Evolutionary conservation across 2,329 filamentous ascomycete genomes (phyloP).

Genomic region (Calonectria honghensis): DNA sequence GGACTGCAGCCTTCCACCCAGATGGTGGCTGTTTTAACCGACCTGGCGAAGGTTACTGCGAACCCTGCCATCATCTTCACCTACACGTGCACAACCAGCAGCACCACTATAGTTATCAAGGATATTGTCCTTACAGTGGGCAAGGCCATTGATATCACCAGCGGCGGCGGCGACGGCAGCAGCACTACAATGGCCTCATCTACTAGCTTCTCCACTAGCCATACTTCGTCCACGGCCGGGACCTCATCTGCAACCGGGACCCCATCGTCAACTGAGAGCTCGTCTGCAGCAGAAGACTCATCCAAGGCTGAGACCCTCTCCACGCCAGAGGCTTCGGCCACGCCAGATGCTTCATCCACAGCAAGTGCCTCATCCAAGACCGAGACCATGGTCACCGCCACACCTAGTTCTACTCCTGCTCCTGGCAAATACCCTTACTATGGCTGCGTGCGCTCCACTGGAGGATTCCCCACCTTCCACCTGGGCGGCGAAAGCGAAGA

Average conservation of each 20-base stretch:
- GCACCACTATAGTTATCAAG: neutral
- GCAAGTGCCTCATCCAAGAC: neutral
- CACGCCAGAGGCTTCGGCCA: neutral
- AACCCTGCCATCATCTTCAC: neutral
- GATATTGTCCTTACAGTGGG: slow-evolving; percentile 53
- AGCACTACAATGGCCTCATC: neutral
- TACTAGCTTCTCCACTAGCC: neutral
- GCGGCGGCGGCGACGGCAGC: too few species aligned
- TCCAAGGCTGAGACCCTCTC: too few species aligned
- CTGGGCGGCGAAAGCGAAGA: neutral
- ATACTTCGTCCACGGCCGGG: neutral
- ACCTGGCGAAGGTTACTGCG: neutral
- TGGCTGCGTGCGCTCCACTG: slow-evolving; percentile 54
- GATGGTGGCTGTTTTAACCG: neutral
- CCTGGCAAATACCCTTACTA: slow-evolving; percentile 49
- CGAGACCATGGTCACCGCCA: slow-evolving; percentile 57
- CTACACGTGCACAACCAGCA: neutral
- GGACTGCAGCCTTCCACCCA: neutral
- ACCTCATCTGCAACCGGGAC: neutral
- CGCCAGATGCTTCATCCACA: too few species aligned
- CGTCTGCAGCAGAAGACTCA: too few species aligned
- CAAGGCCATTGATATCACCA: neutral
- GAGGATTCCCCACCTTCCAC: slow-evolving; percentile 8
- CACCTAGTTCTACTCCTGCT: slow-evolving; percentile 53
- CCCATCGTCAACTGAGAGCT: too few species aligned